Conservation (phyloP, 176 grass and related monocot genomes). For the Cenchrus purpureus region DNA sequence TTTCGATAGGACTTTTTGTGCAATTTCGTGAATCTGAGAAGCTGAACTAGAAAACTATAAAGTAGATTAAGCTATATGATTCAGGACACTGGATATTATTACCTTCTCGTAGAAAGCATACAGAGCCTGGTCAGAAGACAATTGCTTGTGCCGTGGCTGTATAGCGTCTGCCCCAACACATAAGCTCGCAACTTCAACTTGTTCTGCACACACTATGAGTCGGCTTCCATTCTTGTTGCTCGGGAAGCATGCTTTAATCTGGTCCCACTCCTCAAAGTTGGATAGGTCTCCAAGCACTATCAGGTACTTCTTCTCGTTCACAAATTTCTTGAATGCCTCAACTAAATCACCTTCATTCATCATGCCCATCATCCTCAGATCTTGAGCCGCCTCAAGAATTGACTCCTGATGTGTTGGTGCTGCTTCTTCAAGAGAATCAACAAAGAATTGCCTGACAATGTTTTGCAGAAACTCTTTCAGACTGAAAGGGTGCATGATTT, state of each 20-base stretch:
- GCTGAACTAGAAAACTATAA: no score
- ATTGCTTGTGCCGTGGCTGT: neutral
- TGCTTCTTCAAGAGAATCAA: neutral
- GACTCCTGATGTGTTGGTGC: neutral
- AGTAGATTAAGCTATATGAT: no score
- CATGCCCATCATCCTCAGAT: neutral
- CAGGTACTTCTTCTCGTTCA: neutral
- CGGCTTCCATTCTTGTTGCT: conserved; percentile 18
- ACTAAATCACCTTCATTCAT: neutral
- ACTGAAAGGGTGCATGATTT: conserved; percentile 4
- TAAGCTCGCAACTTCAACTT: conserved; percentile 5
- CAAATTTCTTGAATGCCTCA: neutral
- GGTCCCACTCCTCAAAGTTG: conserved; percentile 14
- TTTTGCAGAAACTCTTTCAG: neutral
- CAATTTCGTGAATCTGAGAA: no score
- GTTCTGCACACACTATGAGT: conserved; percentile 22
- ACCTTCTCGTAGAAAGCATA: conserved; percentile 23
- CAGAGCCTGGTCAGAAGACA: conserved; percentile 2
- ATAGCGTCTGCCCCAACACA: neutral
- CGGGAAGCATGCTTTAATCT: conserved; percentile 10
- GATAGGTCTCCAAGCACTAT: conserved; percentile 32
- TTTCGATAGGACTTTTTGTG: no score
- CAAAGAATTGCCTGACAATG: neutral
- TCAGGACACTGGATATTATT: neutral
- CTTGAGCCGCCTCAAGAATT: neutral